Evolutionary conservation across 352 stramenopile species (phyloP).

Genomic region (Pythium aphanidermatum): DNA sequence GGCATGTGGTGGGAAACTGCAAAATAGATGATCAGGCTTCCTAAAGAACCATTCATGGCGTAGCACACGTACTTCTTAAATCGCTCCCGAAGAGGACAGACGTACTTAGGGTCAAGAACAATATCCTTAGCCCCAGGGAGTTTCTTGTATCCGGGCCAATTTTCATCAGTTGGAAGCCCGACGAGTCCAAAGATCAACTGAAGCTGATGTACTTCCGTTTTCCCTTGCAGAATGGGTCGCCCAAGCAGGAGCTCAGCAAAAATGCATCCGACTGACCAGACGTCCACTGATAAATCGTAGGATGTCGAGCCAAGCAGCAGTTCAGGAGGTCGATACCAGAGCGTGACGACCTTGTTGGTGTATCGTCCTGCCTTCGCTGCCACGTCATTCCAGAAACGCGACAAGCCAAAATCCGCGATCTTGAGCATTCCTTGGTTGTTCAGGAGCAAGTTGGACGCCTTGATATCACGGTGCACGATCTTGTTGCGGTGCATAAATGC

Average conservation of each 20-base stretch:
- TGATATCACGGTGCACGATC: slow-evolving; percentile 85
- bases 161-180: slow-evolving; percentile 72
- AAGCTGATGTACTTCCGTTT: slow-evolving; percentile 79
- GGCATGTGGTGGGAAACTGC: slow-evolving; percentile 67
- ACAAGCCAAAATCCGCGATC: slow-evolving; percentile 78
- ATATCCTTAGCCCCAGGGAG: slow-evolving; percentile 61
- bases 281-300: slow-evolving; percentile 91
- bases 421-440: slow-evolving; percentile 85
- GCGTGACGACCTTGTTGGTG: slow-evolving; percentile 95
- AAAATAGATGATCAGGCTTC: too few relatives aligned
- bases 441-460: slow-evolving; percentile 78
- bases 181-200: slow-evolving; percentile 78
- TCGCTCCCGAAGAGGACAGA: slow-evolving; percentile 56
- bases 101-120: slow-evolving; percentile 71
- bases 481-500: slow-evolving; percentile 88
- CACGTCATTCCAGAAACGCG: slow-evolving; percentile 81
- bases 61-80: slow-evolving; percentile 68
- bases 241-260: slow-evolving; percentile 78
- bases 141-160: slow-evolving; percentile 75
- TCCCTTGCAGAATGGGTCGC: slow-evolving; percentile 76
- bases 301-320: slow-evolving; percentile 89
- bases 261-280: slow-evolving; percentile 93
- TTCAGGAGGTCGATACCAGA: slow-evolving; percentile 93
- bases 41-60: too few relatives aligned
- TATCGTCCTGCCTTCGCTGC: slow-evolving; percentile 78